Conservation (phyloP, 1,139 yeast genomes). For the Saccharomyces hybrid region DNA sequence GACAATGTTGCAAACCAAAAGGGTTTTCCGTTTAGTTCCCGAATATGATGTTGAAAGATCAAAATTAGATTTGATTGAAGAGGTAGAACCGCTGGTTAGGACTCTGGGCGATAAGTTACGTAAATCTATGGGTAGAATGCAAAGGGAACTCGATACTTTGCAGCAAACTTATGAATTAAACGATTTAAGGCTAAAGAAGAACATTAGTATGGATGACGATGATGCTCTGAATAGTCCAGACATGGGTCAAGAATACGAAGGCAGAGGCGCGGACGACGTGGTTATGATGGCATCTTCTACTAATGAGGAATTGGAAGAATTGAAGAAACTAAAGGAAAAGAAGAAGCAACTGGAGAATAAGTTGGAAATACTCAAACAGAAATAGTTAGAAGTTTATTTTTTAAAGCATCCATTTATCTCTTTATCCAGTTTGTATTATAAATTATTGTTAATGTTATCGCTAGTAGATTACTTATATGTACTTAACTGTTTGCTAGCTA, state of each 20-base stretch:
- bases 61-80: constrained; percentile 31
- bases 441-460: constrained; percentile 9
- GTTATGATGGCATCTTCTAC: constrained; percentile 31
- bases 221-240: constrained; percentile 10
- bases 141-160: constrained; percentile 30
- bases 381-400: constrained; percentile 7
- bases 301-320: constrained; percentile 33
- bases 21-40: constrained; percentile 35
- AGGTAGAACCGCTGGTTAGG: constrained; percentile 35
- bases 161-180: constrained; percentile 34
- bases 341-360: constrained; percentile 32
- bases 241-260: background rate
- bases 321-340: constrained; percentile 33
- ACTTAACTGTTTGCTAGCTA: constrained; percentile 6
- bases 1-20: constrained; percentile 24
- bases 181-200: constrained; percentile 28
- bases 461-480: constrained; percentile 1
- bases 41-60: constrained; percentile 36
- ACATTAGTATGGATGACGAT: constrained; percentile 7
- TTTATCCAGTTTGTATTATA: constrained; percentile 1
- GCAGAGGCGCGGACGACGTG: constrained; percentile 13
- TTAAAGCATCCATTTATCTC: background rate
- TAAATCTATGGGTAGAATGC: constrained; percentile 33
- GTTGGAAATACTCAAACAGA: constrained; percentile 30
- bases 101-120: constrained; percentile 34